Evolutionary conservation across 352 stramenopile genomes (phyloP).

Genomic region (Pythium biforme): DNA sequence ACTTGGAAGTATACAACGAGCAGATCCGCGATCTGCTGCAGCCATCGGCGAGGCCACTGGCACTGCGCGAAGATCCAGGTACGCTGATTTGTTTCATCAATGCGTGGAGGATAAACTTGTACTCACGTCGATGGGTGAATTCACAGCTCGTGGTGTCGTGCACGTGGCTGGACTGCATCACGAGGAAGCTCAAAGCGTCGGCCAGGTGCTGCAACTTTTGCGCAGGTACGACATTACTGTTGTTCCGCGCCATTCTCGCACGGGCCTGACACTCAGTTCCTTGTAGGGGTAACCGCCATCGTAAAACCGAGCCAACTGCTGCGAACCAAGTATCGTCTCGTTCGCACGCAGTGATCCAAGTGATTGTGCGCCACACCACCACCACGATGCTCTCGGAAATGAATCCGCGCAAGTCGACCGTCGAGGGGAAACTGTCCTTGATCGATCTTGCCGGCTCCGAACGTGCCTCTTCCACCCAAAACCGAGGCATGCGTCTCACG

Average conservation of each 20-base stretch:
- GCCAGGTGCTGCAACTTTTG: conserved; percentile 49
- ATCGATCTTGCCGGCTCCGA: conserved; percentile 86
- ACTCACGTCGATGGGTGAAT: not conserved
- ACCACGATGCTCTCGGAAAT: conserved; percentile 48
- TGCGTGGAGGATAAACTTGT: not conserved
- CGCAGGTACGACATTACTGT: conserved; percentile 27
- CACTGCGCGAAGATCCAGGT: conserved; percentile 55
- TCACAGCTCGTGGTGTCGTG: conserved; percentile 42
- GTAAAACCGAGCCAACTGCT: conserved; percentile 66
- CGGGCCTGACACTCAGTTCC: not conserved
- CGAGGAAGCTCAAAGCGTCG: conserved; percentile 42
- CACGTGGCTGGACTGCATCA: conserved; percentile 56
- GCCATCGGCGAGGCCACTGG: conserved; percentile 32
- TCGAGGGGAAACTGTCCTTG: conserved; percentile 78
- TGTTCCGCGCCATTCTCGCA: not conserved
- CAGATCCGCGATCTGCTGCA: conserved; percentile 89
- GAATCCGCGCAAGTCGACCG: conserved; percentile 48
- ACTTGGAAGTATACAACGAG: conserved; percentile 94
- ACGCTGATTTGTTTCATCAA: not conserved
- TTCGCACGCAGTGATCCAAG: conserved; percentile 83
- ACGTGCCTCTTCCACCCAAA: conserved; percentile 76
- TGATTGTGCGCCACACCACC: conserved; percentile 58
- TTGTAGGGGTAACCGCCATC: conserved; percentile 46
- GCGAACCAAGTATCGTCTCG: conserved; percentile 81
- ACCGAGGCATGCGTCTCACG: conserved; percentile 53